Conservation (phyloP, 2,329 filamentous ascomycete genomes). For the Pyrenochaeta sp. region DNA sequence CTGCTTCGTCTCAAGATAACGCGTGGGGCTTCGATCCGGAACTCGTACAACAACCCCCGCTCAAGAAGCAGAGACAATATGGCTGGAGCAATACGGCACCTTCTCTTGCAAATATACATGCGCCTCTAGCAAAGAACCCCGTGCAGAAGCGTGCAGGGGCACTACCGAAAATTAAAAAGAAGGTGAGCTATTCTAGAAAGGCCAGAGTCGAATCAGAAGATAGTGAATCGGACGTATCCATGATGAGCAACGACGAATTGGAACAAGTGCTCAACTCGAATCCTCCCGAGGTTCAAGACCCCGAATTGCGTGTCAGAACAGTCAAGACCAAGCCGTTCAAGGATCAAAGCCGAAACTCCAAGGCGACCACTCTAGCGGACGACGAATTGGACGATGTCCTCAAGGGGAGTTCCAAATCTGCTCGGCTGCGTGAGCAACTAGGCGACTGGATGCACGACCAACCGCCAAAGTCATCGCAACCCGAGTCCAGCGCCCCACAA, state of each 20-base stretch:
- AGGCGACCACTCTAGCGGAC: background rate
- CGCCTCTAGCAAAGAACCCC: background rate
- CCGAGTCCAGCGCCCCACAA: slow-evolving; percentile 22
- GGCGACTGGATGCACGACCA: slow-evolving; percentile 21
- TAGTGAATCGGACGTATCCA: slow-evolving; percentile 7
- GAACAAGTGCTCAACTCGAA: background rate
- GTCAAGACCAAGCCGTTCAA: slow-evolving; percentile 6
- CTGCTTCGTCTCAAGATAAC: slow-evolving; percentile 2
- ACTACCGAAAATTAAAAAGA: background rate
- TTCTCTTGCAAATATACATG: slow-evolving; percentile 10
- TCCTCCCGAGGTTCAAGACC: background rate
- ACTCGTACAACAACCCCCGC: slow-evolving; percentile 7
- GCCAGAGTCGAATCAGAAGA: background rate
- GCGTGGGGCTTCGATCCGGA: slow-evolving; percentile 6
- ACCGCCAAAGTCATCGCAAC: slow-evolving; percentile 20
- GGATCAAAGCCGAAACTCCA: background rate
- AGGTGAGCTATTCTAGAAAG: background rate
- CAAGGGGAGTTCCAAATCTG: slow-evolving; percentile 10
- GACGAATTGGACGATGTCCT: background rate
- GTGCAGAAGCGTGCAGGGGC: background rate
- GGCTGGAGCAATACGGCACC: background rate
- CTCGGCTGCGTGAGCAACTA: slow-evolving; percentile 22
- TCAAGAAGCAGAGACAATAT: slow-evolving; percentile 9
- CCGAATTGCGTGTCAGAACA: slow-evolving; percentile 10
- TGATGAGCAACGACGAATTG: slow-evolving; percentile 8